Conservation (phyloP, 2,329 filamentous ascomycete genomes). For the Fusarium sp. region DNA sequence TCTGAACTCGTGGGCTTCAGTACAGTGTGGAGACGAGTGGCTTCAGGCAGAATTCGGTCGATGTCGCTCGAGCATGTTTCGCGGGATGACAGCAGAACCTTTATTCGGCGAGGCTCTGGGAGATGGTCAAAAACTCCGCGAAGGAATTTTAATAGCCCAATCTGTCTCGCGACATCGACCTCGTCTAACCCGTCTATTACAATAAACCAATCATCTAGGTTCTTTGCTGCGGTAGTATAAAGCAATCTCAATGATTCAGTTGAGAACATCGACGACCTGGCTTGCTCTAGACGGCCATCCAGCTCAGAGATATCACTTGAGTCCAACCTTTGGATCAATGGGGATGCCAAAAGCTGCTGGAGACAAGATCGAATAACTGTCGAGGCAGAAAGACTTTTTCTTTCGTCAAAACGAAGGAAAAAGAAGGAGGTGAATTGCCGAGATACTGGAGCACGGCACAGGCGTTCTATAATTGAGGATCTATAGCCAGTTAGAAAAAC, state of each 20-base stretch:
- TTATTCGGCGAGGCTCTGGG: neutral
- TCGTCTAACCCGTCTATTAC: neutral
- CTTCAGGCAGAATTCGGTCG: neutral
- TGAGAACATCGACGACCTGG: neutral
- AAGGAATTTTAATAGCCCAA: neutral
- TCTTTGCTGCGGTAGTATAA: accelerated
- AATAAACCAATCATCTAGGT: neutral
- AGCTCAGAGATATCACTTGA: neutral
- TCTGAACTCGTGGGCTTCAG: neutral
- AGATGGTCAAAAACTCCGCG: neutral
- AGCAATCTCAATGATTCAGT: accelerated
- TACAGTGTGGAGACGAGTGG: neutral
- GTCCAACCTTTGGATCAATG: accelerated
- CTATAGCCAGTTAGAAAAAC: neutral
- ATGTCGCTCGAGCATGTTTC: neutral
- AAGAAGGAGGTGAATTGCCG: neutral
- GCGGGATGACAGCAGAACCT: neutral
- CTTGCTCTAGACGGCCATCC: neutral
- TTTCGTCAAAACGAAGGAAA: neutral
- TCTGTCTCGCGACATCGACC: neutral
- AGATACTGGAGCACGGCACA: neutral
- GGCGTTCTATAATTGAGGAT: neutral
- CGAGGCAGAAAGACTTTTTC: accelerated
- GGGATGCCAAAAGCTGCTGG: neutral
- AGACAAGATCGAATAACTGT: neutral